Evolutionary conservation across 805 yeast species (phyloP), one percentile per base, ranked within the genome.

Genomic region (Zygoascus bituminiphila): DNA sequence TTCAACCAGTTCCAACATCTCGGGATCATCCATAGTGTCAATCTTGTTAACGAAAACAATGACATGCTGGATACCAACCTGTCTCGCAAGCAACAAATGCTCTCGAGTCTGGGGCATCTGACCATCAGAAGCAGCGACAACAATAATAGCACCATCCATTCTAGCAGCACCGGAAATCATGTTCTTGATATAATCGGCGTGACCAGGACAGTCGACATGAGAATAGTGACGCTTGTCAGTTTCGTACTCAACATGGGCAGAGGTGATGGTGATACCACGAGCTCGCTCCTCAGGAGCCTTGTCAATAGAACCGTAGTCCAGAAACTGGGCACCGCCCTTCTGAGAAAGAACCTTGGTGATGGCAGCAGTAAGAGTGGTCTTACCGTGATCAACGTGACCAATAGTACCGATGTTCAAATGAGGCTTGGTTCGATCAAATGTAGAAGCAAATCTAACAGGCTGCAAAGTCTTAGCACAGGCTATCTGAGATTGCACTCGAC

Each of bases 101-200:
- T 93, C 98, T 77, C 98, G 87, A 60, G 98, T 93, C 77, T 93
- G 98, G 66, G 97, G 98, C 98, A 91, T 93, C 75, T 88, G 96
- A 65, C 98, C 98, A 66, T 93, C 98, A 50, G 96, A 77, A 55
- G 98, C 98, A 64, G 98, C 98, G 70, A 93, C 98, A 54, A 91
- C 98, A 74, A 91, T 91, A 62, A 91, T 89, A 59, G 97, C 98
- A 77, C 98, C 97, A 71, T 91, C 98, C 97, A 89, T 89, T 71
- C 91, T 96, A 62, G 98, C 96, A 63, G 98, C 97, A 82, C 98
- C 98, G 58, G 96, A 88, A 70, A 91, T 91, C 98, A 91, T 91
- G 73, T 91, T 91, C 77, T 91, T 91, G 73, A 91, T 91, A 74
- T 89, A 91, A 78, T 91, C 98, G 57, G 95, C 93, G 79, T 91